Base-by-base conservation (phyloP, 1,284 basidiomycete species). In the Tilletia walkeri region DNA sequence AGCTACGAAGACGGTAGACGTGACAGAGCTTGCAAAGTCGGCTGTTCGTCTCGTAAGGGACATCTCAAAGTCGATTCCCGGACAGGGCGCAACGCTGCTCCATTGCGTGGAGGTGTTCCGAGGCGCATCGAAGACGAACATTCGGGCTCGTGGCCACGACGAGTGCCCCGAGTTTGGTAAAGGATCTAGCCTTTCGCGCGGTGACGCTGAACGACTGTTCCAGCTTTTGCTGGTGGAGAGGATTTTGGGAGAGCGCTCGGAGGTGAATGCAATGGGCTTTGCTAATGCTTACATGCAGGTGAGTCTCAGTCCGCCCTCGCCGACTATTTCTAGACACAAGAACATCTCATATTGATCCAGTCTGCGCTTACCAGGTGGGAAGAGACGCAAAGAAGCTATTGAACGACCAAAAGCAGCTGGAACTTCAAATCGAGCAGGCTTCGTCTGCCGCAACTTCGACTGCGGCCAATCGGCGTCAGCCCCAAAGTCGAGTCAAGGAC, bases 201-300 rank as follows among this genome's bases (percentile, higher is more conserved):
- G 88, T 45, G 85, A 89, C 36, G 74, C 88, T 24, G 90, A 92
- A 49, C 87, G 90, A 12, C 82, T 91, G 16, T 86, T 92, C 75
- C 87, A 89, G 73, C 86, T 85, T 36, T 86, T 93, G 10, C 73
- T 87, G 12, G 81, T 84, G 45, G 78, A 87, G 53, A 85, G 88
- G 1, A 85, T 84, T 36, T 81, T 88, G 49, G 76, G 78, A 14
- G 80, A 85, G 65, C 75, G 80, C 5, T 75, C 77, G 63, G 76
- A 82, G 24, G 69, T 74, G 66, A 86, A 85, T 71, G 63, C 48
- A 1, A 73, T 73, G 66, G 84, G 84, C 18, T 85, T 82, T 78
- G 78, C 80, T 66, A 78, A 81, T 49, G 74, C 84, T 0, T 87
- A 87, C 72, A 69, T 86, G 59, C 59, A 63, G 59, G 59, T 63